phyloP scores from a whole-genome alignment of 2,329 filamentous ascomycete genomes.

The Septoria linicola region DNA sequence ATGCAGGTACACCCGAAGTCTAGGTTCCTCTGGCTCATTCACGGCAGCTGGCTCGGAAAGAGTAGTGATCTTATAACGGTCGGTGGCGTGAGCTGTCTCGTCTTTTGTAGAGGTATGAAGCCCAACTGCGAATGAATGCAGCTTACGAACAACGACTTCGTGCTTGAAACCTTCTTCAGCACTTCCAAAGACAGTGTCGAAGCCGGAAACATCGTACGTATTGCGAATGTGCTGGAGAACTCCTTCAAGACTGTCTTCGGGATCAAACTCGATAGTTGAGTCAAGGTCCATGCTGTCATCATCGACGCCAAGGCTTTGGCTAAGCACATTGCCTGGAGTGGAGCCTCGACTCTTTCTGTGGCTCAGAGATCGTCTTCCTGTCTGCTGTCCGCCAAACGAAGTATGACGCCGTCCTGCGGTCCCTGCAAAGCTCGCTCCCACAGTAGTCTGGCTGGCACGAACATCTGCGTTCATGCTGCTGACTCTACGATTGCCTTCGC shows the following conservation, averaged over 20 bases:
- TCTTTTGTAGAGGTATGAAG: constrained; percentile 14
- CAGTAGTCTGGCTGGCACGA: constrained; percentile 40
- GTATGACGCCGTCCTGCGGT: constrained; percentile 62
- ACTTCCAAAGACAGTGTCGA: constrained; percentile 35
- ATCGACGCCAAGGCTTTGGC: constrained; percentile 35
- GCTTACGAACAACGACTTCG: constrained; percentile 38
- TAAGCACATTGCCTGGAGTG: constrained; percentile 50
- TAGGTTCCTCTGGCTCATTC: constrained; percentile 22
- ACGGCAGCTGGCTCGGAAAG: constrained; percentile 18
- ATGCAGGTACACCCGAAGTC: constrained; percentile 33
- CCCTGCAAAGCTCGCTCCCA: constrained; percentile 49
- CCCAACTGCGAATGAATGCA: constrained; percentile 30
- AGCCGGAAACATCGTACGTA: constrained; percentile 33
- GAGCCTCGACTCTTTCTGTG: constrained; percentile 54
- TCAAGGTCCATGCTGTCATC: constrained; percentile 40
- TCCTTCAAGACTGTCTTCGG: constrained; percentile 31
- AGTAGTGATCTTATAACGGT: constrained; percentile 23
- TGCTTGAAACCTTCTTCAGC: constrained; percentile 36
- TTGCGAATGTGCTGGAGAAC: constrained; percentile 34
- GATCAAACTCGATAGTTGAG: constrained; percentile 29
- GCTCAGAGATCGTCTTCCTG: constrained; percentile 60
- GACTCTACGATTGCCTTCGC: constrained; percentile 68
- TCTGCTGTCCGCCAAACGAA: constrained; percentile 67
- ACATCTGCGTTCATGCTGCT: constrained; percentile 74
- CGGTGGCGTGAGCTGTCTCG: not conserved